Evolutionary conservation across 441 rosid species (phyloP).

Genomic region (Populus hybrid): DNA sequence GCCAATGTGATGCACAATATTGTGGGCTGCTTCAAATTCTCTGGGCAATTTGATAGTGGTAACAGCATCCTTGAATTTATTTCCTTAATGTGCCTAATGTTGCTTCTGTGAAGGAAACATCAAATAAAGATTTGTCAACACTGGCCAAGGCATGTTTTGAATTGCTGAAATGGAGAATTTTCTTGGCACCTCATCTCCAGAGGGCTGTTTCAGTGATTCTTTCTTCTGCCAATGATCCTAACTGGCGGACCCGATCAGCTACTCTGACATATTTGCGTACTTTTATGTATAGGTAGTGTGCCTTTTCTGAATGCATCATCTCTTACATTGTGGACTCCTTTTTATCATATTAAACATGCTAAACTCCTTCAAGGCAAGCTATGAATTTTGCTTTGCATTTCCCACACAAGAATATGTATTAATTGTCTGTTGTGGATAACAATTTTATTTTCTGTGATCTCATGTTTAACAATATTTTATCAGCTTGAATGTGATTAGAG

Average conservation of each 20-base stretch:
- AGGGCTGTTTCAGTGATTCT: slow-evolving; percentile 69
- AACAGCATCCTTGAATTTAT: not conserved
- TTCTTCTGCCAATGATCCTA: slow-evolving; percentile 72
- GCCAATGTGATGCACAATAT: slow-evolving; percentile 8
- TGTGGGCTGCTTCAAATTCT: not conserved
- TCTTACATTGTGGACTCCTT: not conserved
- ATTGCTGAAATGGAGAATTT: slow-evolving; percentile 90
- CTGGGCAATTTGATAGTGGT: slow-evolving; percentile 14
- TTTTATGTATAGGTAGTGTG: slow-evolving; percentile 88
- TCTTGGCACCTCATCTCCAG: slow-evolving; percentile 77
- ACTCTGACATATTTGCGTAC: slow-evolving; percentile 86
- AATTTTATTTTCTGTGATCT: no score
- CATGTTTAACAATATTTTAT: not conserved
- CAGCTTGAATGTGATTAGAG: not conserved
- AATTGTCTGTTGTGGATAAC: not conserved
- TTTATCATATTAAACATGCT: no score
- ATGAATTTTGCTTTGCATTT: not conserved
- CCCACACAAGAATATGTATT: not conserved
- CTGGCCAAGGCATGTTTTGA: slow-evolving; percentile 96
- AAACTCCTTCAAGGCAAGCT: not conserved
- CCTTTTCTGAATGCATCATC: slow-evolving; percentile 5
- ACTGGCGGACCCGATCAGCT: slow-evolving; percentile 98
- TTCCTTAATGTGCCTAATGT: not conserved
- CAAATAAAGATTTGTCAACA: slow-evolving; percentile 90
- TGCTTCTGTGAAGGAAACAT: slow-evolving; percentile 71